phyloP scores from a whole-genome alignment of 2,329 filamentous ascomycete species.

The Peltaster fructicola region DNA sequence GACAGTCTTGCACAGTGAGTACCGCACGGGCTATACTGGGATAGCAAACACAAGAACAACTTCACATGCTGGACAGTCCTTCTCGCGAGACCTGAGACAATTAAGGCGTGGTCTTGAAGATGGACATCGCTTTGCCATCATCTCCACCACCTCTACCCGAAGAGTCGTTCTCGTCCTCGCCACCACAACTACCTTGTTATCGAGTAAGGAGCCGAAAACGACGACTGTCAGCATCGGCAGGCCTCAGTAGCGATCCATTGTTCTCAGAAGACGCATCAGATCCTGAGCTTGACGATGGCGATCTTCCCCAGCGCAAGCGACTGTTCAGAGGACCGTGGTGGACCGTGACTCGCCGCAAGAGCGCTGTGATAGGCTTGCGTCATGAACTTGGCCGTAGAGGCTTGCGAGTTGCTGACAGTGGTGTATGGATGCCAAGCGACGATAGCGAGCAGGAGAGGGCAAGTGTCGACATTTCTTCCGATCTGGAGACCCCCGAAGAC shows the following conservation, averaged over 20 bases:
- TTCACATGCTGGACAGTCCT: too few relatives aligned
- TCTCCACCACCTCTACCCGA: constrained; percentile 15
- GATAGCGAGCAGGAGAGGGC: constrained; percentile 26
- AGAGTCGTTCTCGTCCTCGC: constrained; percentile 8
- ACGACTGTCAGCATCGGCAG: constrained; percentile 14
- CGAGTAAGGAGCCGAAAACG: constrained; percentile 13
- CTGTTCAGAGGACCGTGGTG: constrained; percentile 53
- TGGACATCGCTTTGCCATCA: constrained; percentile 18
- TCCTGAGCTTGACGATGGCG: constrained; percentile 41
- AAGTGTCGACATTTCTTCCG: too few relatives aligned
- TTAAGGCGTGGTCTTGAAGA: constrained; percentile 28
- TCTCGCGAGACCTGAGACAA: too few relatives aligned
- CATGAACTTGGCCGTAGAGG: constrained; percentile 19
- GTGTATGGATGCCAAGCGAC: constrained; percentile 51
- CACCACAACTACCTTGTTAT: constrained; percentile 6
- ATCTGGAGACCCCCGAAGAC: too few relatives aligned
- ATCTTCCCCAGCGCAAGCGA: constrained; percentile 42
- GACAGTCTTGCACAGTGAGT: too few relatives aligned
- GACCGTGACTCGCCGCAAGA: constrained; percentile 19
- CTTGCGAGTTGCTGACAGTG: constrained; percentile 47
- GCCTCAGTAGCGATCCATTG: constrained; percentile 49
- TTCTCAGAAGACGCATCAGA: constrained; percentile 52
- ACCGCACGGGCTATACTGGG: too few relatives aligned
- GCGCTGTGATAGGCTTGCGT: constrained; percentile 5
- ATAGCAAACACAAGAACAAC: too few relatives aligned